phyloP scores from a whole-genome alignment of 2,329 filamentous ascomycete species.

The Colletotrichum sp. region DNA sequence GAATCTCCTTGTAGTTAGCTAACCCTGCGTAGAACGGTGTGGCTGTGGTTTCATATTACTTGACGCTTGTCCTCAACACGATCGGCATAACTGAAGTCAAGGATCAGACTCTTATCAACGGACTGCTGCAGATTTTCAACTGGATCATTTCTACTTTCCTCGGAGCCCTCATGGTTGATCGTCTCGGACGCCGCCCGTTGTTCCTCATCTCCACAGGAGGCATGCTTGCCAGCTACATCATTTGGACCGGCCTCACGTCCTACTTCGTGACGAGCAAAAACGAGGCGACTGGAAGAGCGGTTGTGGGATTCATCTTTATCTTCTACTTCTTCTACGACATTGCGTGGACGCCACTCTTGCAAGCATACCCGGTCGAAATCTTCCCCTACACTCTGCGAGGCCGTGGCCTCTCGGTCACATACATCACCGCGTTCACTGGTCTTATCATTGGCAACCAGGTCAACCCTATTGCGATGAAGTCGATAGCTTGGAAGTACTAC shows the following conservation, averaged over 20 bases:
- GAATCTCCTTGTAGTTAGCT: neutral
- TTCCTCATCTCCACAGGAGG: constrained; percentile 44
- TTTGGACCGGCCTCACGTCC: constrained; percentile 26
- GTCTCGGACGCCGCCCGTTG: constrained; percentile 40
- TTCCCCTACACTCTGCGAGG: constrained; percentile 23
- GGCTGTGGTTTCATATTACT: constrained; percentile 44
- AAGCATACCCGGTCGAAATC: constrained; percentile 23
- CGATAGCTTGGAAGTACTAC: constrained; percentile 26
- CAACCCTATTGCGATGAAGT: constrained; percentile 42
- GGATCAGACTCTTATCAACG: constrained; percentile 46
- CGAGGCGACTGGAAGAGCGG: constrained; percentile 23
- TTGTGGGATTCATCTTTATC: constrained; percentile 22
- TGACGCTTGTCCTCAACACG: constrained; percentile 35
- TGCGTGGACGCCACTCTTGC: constrained; percentile 19
- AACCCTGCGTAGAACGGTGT: constrained; percentile 22
- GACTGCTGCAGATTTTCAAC: constrained; percentile 20
- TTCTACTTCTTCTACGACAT: constrained; percentile 21
- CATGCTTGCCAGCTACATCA: constrained; percentile 28
- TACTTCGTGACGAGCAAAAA: neutral
- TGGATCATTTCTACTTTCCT: constrained; percentile 15
- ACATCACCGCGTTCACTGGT: constrained; percentile 21
- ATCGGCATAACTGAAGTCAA: constrained; percentile 35
- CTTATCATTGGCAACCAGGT: constrained; percentile 46
- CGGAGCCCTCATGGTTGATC: constrained; percentile 49
- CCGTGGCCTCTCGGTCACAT: constrained; percentile 17